A percentile compares a stretch with the other conserved stretches of the same genome.
These are phyloP conservation scores for Lasiosphaeris hirsuta DNA, from an alignment of 495 filamentous ascomycete genomes.

Conservation along the genomic window DNA sequence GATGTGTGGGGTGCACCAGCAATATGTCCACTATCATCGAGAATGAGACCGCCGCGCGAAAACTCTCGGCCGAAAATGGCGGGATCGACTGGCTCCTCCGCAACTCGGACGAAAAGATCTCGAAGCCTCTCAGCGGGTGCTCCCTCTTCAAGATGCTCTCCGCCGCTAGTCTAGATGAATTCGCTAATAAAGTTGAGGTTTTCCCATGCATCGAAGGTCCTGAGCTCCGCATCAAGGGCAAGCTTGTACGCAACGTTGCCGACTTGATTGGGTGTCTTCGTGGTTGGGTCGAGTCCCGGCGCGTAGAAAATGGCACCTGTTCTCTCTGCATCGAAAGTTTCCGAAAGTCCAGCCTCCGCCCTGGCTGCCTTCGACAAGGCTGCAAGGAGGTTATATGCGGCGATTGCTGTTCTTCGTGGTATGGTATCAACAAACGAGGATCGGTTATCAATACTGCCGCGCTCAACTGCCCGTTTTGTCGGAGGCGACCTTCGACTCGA, in stretches of 20 bases:
- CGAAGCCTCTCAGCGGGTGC: constrained; percentile 33
- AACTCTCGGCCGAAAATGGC: constrained; percentile 33
- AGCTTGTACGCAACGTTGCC: constrained; percentile 38
- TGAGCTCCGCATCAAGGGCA: constrained; percentile 31
- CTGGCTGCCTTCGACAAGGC: constrained; percentile 23
- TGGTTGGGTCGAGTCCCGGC: constrained; percentile 32
- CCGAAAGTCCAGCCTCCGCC: constrained; percentile 21
- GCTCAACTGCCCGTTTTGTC: constrained; percentile 43
- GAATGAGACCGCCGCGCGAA: constrained; percentile 28
- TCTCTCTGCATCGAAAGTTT: constrained; percentile 39
- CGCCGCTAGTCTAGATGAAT: constrained; percentile 23
- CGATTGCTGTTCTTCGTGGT: constrained; percentile 22
- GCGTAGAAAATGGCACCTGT: constrained; percentile 32
- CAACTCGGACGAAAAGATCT: constrained; percentile 29
- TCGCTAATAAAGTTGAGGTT: constrained; percentile 33
- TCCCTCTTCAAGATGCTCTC: constrained; percentile 40
- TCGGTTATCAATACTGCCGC: constrained; percentile 40
- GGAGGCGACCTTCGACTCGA: constrained; percentile 30
- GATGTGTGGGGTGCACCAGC: constrained; percentile 35
- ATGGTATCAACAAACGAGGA: constrained; percentile 28
- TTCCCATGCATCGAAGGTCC: constrained; percentile 23
- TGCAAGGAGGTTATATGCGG: constrained; percentile 24
- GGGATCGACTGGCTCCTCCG: constrained; percentile 36
- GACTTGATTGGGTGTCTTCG: constrained; percentile 31
- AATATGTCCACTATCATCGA: constrained; percentile 31